phyloP scores from a whole-genome alignment of 1,139 yeast genomes.

The Candida pseudocylindracea region DNA sequence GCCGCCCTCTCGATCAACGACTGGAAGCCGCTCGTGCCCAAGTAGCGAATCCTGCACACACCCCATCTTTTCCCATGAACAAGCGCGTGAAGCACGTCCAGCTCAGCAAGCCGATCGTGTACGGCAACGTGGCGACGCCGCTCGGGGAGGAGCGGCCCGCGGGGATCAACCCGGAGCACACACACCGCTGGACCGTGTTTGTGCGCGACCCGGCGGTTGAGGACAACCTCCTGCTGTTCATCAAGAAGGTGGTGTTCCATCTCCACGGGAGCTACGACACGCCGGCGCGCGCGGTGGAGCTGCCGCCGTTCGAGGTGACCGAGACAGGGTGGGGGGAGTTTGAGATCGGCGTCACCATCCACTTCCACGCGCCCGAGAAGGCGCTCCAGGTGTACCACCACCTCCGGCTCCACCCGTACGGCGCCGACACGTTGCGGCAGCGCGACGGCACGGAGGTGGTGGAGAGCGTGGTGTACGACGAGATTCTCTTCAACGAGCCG shows the following conservation, averaged over 20 bases:
- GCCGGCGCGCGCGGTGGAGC: conserved; percentile 63
- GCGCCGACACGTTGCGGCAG: conserved; percentile 16
- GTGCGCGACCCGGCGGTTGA: conserved; percentile 67
- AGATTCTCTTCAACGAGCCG: conserved; percentile 87
- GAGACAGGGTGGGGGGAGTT: conserved; percentile 99
- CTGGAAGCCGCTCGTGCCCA: too few species aligned
- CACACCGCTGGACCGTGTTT: conserved; percentile 92
- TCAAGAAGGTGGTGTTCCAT: conserved; percentile 84
- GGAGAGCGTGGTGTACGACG: conserved; percentile 66
- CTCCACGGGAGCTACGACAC: conserved; percentile 85
- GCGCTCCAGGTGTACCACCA: conserved; percentile 75
- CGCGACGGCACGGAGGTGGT: conserved; percentile 19
- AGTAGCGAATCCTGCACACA: too few species aligned
- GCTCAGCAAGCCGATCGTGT: conserved; percentile 33
- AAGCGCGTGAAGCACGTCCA: too few species aligned
- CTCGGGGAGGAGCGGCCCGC: conserved; percentile 37
- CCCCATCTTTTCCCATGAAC: too few species aligned
- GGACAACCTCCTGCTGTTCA: conserved; percentile 53
- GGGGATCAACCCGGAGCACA: conserved; percentile 70
- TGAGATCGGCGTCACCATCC: conserved; percentile 73
- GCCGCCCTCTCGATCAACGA: too few species aligned
- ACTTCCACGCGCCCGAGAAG: conserved; percentile 69
- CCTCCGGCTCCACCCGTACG: conserved; percentile 77
- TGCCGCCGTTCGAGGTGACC: conserved; percentile 85
- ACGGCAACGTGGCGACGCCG: conserved; percentile 70